A percentile compares a stretch with the other conserved stretches of the same genome.
Evolutionary conservation across 1,139 yeast species (phyloP).

Genomic region (Zhuliangozyma parablackwelliae): DNA sequence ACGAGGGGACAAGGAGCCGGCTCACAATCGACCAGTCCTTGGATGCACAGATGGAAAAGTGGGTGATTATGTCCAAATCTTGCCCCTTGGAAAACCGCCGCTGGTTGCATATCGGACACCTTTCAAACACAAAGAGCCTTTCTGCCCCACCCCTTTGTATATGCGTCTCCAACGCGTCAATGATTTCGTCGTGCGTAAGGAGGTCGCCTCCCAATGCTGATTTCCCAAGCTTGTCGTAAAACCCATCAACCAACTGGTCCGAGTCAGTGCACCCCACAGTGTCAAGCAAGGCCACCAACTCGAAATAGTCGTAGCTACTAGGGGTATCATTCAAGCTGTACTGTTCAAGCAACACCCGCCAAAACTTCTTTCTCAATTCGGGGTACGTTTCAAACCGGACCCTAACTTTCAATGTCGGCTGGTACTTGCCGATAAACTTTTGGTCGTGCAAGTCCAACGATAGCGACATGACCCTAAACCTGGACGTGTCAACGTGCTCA

Average conservation of each 20-base stretch:
- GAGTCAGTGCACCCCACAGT: constrained; percentile 58
- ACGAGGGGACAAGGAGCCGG: constrained; percentile 61
- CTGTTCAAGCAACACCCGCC: constrained; percentile 60
- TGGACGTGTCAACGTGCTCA: constrained; percentile 36
- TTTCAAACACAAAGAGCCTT: constrained; percentile 53
- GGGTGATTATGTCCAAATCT: constrained; percentile 72
- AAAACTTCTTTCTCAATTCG: constrained; percentile 60
- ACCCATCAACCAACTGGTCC: constrained; percentile 40
- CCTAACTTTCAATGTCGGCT: constrained; percentile 55
- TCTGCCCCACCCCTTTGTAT: constrained; percentile 13
- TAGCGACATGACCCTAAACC: constrained; percentile 40
- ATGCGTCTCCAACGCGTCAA: constrained; percentile 48
- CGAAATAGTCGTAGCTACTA: constrained; percentile 45
- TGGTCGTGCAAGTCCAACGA: constrained; percentile 29
- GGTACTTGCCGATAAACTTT: constrained; percentile 33
- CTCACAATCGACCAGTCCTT: constrained; percentile 72
- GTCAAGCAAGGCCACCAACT: constrained; percentile 55
- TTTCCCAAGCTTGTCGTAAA: constrained; percentile 41
- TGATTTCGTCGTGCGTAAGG: constrained; percentile 52
- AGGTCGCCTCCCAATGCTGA: constrained; percentile 54
- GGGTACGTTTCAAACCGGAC: constrained; percentile 69
- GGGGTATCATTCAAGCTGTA: constrained; percentile 36
- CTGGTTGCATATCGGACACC: constrained; percentile 75
- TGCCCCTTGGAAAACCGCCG: constrained; percentile 53
- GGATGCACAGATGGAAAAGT: constrained; percentile 81